phyloP scores from a whole-genome alignment of 169 alveolate species.

The Plasmodium yoelii region DNA sequence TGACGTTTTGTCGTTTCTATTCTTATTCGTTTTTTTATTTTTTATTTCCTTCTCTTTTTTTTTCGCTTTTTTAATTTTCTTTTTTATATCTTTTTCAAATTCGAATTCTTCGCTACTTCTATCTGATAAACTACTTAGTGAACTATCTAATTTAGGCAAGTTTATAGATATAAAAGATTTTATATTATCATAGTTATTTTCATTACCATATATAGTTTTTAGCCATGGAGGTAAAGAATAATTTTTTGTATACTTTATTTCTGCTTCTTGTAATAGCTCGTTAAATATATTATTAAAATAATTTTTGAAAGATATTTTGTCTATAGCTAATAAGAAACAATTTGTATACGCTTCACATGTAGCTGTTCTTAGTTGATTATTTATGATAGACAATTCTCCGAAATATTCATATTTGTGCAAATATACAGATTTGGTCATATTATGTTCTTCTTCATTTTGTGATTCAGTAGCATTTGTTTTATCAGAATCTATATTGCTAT shows the following conservation, averaged over 20 bases:
- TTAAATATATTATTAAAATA: constrained; percentile 49
- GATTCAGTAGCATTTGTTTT: not conserved
- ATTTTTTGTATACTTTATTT: constrained; percentile 47
- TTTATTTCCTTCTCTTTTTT: constrained; percentile 23
- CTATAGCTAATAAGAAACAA: constrained; percentile 74
- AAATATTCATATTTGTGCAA: constrained; percentile 71
- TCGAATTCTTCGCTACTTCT: constrained; percentile 53
- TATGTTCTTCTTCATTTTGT: not conserved
- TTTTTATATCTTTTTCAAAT: constrained; percentile 62
- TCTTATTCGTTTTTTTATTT: not conserved
- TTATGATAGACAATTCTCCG: constrained; percentile 72
- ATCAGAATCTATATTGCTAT: not conserved
- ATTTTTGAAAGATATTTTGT: constrained; percentile 35
- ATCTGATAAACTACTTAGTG: constrained; percentile 52
- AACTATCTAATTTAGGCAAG: constrained; percentile 45
- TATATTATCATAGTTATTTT: constrained; percentile 2
- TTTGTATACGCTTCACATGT: constrained; percentile 75
- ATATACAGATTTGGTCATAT: constrained; percentile 22
- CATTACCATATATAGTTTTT: constrained; percentile 60
- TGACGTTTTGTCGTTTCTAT: not conserved
- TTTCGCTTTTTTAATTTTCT: constrained; percentile 36
- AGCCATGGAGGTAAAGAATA: constrained; percentile 72
- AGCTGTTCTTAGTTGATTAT: constrained; percentile 72
- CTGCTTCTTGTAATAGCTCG: constrained; percentile 74
- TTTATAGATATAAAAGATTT: constrained; percentile 23